Evolutionary conservation across 2,329 filamentous ascomycete species (phyloP).

Genomic region (Pseudomassariella vexata): DNA sequence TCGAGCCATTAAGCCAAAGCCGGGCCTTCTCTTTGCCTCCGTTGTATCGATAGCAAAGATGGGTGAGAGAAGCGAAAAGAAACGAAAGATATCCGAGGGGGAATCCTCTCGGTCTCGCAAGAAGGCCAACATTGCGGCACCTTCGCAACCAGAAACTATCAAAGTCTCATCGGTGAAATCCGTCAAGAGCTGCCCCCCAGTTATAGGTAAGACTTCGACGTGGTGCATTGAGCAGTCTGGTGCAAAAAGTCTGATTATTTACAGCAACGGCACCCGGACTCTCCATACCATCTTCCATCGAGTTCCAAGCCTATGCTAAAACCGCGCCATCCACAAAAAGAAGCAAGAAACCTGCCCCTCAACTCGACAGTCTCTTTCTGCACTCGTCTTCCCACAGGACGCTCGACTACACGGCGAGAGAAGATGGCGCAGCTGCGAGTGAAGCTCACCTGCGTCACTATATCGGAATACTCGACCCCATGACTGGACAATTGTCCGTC

Average conservation of each 20-base stretch:
- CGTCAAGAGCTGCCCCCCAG: conserved; percentile 42
- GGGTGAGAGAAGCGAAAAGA: conserved; percentile 37
- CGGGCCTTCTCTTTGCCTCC: no score
- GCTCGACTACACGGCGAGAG: conserved; percentile 54
- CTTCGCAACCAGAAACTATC: conserved; percentile 28
- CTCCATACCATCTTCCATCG: conserved; percentile 26
- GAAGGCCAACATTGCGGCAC: conserved; percentile 42
- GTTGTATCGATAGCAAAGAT: no score
- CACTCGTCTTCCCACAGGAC: conserved; percentile 52
- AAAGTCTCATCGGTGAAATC: conserved; percentile 40
- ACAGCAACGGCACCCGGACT: conserved; percentile 36
- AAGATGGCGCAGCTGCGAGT: conserved; percentile 36
- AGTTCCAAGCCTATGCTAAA: conserved; percentile 45
- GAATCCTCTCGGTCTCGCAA: conserved; percentile 38
- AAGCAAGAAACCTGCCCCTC: conserved; percentile 31
- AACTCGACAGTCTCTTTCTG: conserved; percentile 45
- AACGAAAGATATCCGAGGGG: conserved; percentile 47
- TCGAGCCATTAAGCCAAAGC: neutral
- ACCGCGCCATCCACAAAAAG: conserved; percentile 29
- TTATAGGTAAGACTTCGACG: conserved; percentile 39
- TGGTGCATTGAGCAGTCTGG: conserved; percentile 13
- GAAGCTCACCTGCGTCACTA: conserved; percentile 54
- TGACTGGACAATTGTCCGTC: conserved; percentile 53
- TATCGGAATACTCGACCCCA: conserved; percentile 58
- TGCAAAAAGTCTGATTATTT: neutral